Evolutionary conservation across 306 rosid genomes (phyloP).

Genomic region (Casuarina equisetifolia): DNA sequence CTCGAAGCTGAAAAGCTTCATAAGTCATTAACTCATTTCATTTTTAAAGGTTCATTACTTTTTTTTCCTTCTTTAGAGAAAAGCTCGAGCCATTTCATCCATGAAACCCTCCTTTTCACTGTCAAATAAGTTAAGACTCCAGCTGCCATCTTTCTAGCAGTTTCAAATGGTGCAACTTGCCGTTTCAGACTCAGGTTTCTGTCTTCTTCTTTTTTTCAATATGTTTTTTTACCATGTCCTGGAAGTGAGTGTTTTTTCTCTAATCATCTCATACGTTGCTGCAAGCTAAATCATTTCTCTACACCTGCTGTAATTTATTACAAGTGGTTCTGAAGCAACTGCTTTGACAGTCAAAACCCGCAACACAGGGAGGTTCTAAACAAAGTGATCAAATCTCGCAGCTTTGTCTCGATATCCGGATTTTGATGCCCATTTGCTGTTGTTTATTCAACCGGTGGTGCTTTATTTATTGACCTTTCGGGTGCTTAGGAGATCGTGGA

Average conservation of each 20-base stretch:
- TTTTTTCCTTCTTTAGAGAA: background rate
- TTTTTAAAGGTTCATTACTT: background rate
- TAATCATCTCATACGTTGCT: background rate
- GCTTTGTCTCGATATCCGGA: conserved; percentile 9
- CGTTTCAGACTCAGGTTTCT: background rate
- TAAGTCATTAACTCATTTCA: background rate
- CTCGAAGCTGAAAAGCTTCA: too few species aligned
- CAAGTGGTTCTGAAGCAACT: background rate
- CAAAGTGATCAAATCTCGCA: background rate
- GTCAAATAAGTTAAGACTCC: background rate
- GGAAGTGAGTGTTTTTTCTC: background rate
- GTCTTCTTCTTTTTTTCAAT: background rate
- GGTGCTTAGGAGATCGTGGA: conserved; percentile 44
- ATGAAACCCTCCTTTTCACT: too few species aligned
- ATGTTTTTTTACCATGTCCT: too few species aligned
- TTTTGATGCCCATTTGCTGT: conserved; percentile 6
- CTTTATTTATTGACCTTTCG: conserved; percentile 18
- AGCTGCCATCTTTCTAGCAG: background rate
- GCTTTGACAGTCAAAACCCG: conserved; percentile 12
- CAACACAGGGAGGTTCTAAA: conserved; percentile 15
- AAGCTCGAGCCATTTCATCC: background rate
- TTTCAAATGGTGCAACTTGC: conserved; percentile 2
- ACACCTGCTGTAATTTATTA: background rate
- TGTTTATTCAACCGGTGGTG: background rate
- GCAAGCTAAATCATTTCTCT: background rate